Base-by-base conservation (phyloP, 495 filamentous ascomycete genomes). In the Hypoxylon fuscum region DNA sequence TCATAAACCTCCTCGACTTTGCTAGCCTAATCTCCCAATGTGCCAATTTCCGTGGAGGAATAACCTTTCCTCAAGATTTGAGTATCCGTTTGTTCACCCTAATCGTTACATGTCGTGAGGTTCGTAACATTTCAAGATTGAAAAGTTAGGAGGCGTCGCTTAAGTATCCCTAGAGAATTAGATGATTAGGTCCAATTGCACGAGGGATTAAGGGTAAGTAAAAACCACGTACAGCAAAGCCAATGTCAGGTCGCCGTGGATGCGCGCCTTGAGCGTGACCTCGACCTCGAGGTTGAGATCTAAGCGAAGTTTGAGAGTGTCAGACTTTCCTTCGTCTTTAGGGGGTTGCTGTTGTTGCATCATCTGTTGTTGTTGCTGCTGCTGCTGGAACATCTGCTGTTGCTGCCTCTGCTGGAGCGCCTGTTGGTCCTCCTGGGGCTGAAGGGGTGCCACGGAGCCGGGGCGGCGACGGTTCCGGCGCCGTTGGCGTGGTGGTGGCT, bases 271-370 rank as follows among this genome's bases (percentile, higher is more conserved):
- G 17, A 96, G 78, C 63, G 91, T 85, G 21, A 96, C 84, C 76
- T 93, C 88, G 63, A 94, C 85, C 69, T 94, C 90, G 29, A 96
- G 72, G 75, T 94, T 93, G 32, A 94, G 69, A 71, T 94, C 90
- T 60, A 96, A 72, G 52, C 90, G 77, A 68, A 95, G 69, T 35
- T 85, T 74, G 53, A 95, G 71, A 66, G 91, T 87, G 66, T 92
- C 87, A 8, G 75, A 80, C 23, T 81, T 80, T 15, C 73, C 76
- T 0, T 73, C 75, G 0, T 64, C 64, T 5, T 70, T 29, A n/a
- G 52, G 79, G 22, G 62, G 60, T 31, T 65, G 52, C 27, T 41
- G 48, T 38, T 64, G 61, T 15, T 58, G 40, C 38, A 46, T 56
- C 59, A 46, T 56, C 59, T 38, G 59, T 38, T 65, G 68, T 21